These are phyloP conservation scores for Vinca major DNA, from an alignment of 305 asterid species.

Conservation along the genomic window DNA sequence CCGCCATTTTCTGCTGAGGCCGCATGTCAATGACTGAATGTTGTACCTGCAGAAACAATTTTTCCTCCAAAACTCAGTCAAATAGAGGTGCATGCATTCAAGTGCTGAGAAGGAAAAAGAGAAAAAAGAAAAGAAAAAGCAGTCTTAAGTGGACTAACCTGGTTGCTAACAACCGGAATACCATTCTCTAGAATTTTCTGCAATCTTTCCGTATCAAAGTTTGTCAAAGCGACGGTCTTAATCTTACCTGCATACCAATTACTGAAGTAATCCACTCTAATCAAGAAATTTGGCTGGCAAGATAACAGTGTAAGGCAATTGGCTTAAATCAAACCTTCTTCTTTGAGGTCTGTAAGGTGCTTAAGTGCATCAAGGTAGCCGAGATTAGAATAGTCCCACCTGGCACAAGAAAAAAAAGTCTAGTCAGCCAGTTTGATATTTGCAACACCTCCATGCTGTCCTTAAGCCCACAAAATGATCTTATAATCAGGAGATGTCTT, in stretches of 20 bases:
- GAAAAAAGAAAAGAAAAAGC: neutral
- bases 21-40: conserved; percentile 98
- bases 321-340: conserved; percentile 53
- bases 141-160: conserved; percentile 28
- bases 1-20: conserved; percentile 95
- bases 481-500: neutral
- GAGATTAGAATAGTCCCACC: conserved; percentile 93
- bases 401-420: conserved; percentile 24
- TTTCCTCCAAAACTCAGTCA: neutral
- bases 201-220: conserved; percentile 81
- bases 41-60: conserved; percentile 62
- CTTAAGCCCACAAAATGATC: neutral
- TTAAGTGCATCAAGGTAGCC: conserved; percentile 95
- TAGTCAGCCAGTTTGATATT: neutral
- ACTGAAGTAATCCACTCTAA: conserved; percentile 28
- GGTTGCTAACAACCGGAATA: conserved; percentile 91
- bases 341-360: conserved; percentile 92
- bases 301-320: conserved; percentile 10
- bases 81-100: neutral
- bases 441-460: conserved; percentile 4
- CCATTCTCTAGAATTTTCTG: conserved; percentile 74
- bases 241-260: conserved; percentile 65
- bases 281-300: conserved; percentile 20
- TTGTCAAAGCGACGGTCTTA: conserved; percentile 90
- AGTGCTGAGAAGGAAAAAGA: neutral